Evolutionary conservation across 345 rosid genomes (phyloP).

Genomic region (Arabidopsis arenosa): DNA sequence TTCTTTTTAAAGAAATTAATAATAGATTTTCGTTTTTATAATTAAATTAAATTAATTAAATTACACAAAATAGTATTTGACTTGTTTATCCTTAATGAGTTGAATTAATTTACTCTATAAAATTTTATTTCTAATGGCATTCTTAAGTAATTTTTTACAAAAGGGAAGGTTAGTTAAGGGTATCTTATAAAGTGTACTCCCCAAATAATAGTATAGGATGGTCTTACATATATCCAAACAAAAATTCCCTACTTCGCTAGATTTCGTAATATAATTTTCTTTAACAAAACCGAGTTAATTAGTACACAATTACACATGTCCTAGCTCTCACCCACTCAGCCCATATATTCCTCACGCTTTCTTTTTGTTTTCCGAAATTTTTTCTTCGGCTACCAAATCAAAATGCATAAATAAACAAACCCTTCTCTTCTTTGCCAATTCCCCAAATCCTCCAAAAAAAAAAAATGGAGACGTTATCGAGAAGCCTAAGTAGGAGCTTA

Average conservation of each 20-base stretch:
- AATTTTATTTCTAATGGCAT: too few relatives aligned
- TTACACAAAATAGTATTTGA: too few relatives aligned
- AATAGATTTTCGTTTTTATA: too few relatives aligned
- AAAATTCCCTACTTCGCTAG: constrained; percentile 8
- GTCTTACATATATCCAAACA: neutral
- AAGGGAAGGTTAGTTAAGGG: too few relatives aligned
- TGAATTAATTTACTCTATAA: too few relatives aligned
- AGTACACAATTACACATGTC: constrained; percentile 4
- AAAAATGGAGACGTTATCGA: constrained; percentile 38
- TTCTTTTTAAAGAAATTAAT: too few relatives aligned
- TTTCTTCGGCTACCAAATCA: constrained; percentile 26
- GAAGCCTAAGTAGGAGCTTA: constrained; percentile 59
- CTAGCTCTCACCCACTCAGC: constrained; percentile 34
- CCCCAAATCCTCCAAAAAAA: neutral
- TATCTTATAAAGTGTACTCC: too few relatives aligned
- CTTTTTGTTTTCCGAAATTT: constrained; percentile 41
- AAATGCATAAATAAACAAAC: constrained; percentile 9
- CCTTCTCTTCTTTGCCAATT: neutral
- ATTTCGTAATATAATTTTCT: neutral
- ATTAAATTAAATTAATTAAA: too few relatives aligned
- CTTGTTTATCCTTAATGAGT: too few relatives aligned
- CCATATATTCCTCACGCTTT: constrained; percentile 19
- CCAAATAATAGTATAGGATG: too few relatives aligned
- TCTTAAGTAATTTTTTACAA: too few relatives aligned
- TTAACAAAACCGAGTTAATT: neutral